A percentile compares a stretch with the other conserved stretches of the same genome.
phyloP scores from a whole-genome alignment of 2,329 filamentous ascomycete species.

The Diaporthe aspalathi region DNA sequence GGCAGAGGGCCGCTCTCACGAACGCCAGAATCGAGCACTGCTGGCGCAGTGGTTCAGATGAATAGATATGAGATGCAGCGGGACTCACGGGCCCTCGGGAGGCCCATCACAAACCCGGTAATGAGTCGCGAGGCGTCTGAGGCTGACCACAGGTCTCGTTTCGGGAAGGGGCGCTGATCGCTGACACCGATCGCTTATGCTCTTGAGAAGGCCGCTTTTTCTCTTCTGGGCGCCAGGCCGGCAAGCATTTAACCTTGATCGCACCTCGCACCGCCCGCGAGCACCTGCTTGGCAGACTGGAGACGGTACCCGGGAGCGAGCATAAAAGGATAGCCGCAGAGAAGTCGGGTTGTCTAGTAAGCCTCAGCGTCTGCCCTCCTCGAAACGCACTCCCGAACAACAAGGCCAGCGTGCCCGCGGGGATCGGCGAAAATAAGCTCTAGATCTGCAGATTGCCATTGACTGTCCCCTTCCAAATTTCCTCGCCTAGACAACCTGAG shows the following conservation, averaged over 20 bases:
- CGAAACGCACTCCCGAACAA: slow-evolving; percentile 8
- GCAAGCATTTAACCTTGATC: slow-evolving; percentile 30
- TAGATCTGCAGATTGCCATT: slow-evolving; percentile 23
- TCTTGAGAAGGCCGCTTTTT: background rate
- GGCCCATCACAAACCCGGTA: slow-evolving; percentile 20
- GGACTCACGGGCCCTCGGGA: slow-evolving; percentile 2
- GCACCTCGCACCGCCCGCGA: background rate
- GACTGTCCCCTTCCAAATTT: slow-evolving; percentile 19
- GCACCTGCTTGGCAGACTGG: background rate
- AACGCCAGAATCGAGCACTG: slow-evolving; percentile 2
- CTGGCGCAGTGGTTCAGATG: slow-evolving; percentile 25
- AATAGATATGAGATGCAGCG: slow-evolving; percentile 27
- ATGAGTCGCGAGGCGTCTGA: slow-evolving; percentile 29
- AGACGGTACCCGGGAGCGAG: slow-evolving; percentile 5
- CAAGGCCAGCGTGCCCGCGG: background rate
- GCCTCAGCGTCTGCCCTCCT: slow-evolving; percentile 4
- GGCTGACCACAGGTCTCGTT: slow-evolving; percentile 23
- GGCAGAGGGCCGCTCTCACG: background rate
- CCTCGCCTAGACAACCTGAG: background rate
- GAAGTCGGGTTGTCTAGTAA: background rate
- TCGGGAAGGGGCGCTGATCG: slow-evolving; percentile 8
- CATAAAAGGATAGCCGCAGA: slow-evolving; percentile 14
- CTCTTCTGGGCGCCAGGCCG: slow-evolving; percentile 9
- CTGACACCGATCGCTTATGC: slow-evolving; percentile 11
- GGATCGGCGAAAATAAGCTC: slow-evolving; percentile 14